These are phyloP conservation scores for Haplosporangium sp. DNA, from an alignment of 371 early-diverging fungal species.

Conservation along the genomic window DNA sequence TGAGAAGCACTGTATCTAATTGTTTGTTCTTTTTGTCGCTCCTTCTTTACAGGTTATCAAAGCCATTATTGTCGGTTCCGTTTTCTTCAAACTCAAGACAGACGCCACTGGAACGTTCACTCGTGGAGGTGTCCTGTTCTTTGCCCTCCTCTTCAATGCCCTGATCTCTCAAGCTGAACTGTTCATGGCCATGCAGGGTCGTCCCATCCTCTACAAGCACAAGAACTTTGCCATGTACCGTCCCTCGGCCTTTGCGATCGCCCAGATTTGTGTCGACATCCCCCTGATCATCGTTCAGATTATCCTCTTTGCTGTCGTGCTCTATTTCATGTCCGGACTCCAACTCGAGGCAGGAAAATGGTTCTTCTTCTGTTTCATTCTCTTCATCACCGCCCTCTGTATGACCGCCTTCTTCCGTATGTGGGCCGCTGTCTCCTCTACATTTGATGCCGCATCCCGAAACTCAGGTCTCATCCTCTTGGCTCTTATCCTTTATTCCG, in stretches of 20 bases:
- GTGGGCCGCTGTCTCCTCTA: constrained; percentile 62
- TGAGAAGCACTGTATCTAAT: not conserved
- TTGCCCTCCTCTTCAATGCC: constrained; percentile 64
- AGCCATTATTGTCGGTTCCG: constrained; percentile 76
- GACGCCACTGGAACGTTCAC: constrained; percentile 70
- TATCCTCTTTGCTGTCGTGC: constrained; percentile 62
- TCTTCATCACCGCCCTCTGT: constrained; percentile 60
- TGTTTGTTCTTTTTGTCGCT: not conserved
- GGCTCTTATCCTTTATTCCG: constrained; percentile 69
- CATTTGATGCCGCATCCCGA: constrained; percentile 66
- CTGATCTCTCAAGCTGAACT: constrained; percentile 64
- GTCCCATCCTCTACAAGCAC: constrained; percentile 67
- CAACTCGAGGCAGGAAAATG: constrained; percentile 62
- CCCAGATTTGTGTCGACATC: constrained; percentile 62
- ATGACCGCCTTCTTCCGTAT: constrained; percentile 68
- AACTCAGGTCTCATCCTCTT: constrained; percentile 67
- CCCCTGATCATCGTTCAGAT: constrained; percentile 60
- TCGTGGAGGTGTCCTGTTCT: constrained; percentile 76
- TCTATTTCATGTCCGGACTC: constrained; percentile 74
- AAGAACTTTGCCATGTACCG: constrained; percentile 66
- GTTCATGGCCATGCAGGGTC: constrained; percentile 62
- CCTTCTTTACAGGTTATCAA: constrained; percentile 56
- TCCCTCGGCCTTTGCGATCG: constrained; percentile 66
- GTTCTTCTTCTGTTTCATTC: constrained; percentile 61
- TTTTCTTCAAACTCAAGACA: constrained; percentile 67